Evolutionary conservation across 345 rosid species (phyloP).

Genomic region (Ailanthus altissimus): DNA sequence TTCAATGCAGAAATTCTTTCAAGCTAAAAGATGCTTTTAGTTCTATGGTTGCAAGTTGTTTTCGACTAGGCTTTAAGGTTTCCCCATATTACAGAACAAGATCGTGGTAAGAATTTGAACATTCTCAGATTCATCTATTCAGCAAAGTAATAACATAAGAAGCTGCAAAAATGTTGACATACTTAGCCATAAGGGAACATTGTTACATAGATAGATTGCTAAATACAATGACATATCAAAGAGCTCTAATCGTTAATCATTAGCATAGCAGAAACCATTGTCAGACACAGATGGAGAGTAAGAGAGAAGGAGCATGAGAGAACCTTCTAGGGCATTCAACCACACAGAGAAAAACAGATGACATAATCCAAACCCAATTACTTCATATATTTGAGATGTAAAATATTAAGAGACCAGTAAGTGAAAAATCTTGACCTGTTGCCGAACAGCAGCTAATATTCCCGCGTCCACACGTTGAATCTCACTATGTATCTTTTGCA

Average conservation of each 20-base stretch:
- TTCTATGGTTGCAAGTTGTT: neutral
- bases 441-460: conserved; percentile 94
- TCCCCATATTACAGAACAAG: neutral
- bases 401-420: conserved; percentile 1
- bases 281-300: neutral
- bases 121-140: neutral
- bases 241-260: neutral
- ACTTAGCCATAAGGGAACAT: neutral
- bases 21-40: neutral
- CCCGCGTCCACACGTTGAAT: conserved; percentile 91
- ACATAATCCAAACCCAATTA: neutral
- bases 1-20: neutral
- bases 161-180: neutral
- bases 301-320: neutral
- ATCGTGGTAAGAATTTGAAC: neutral
- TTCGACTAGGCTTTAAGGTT: neutral
- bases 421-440: conserved; percentile 58
- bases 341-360: neutral
- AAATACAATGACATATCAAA: neutral
- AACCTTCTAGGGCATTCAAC: neutral
- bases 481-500: conserved; percentile 95
- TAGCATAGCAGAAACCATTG: neutral
- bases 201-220: neutral
- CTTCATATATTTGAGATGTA: neutral
- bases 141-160: neutral